Conservation (phyloP, 768 basidiomycete species). For the Arthromyces matolae region DNA sequence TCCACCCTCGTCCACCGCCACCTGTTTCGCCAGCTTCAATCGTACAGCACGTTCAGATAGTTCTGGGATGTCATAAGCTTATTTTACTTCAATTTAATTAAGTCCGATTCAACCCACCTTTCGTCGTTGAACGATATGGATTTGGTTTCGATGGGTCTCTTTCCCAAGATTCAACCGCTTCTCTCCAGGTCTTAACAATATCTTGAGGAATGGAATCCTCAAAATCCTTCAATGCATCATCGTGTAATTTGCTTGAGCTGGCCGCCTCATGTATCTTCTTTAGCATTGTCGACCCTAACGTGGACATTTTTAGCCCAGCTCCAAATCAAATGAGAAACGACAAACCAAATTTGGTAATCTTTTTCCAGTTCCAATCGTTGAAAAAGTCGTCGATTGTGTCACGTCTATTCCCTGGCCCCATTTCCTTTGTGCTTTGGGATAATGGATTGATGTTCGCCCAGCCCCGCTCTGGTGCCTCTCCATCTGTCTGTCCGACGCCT, state of each 20-base stretch:
- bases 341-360: not conserved
- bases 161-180: not conserved
- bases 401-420: slow-evolving; percentile 18
- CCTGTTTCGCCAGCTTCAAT: not conserved
- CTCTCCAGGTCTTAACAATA: not conserved
- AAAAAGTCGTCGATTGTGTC: not conserved
- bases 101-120: not conserved
- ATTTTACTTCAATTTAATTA: not conserved
- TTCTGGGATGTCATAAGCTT: not conserved
- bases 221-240: not conserved
- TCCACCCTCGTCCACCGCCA: not conserved
- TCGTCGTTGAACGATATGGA: not conserved
- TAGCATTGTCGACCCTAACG: not conserved
- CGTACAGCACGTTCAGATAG: no score
- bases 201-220: not conserved
- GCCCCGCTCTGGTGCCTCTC: no score
- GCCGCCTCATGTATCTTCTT: not conserved
- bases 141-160: not conserved
- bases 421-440: slow-evolving; percentile 20
- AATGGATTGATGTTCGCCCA: no score
- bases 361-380: no score
- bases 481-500: no score
- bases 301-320: not conserved
- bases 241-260: not conserved
- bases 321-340: not conserved